These are phyloP conservation scores for Kwoniella newhampshirensis DNA, from an alignment of 768 basidiomycete species.

Conservation along the genomic window DNA sequence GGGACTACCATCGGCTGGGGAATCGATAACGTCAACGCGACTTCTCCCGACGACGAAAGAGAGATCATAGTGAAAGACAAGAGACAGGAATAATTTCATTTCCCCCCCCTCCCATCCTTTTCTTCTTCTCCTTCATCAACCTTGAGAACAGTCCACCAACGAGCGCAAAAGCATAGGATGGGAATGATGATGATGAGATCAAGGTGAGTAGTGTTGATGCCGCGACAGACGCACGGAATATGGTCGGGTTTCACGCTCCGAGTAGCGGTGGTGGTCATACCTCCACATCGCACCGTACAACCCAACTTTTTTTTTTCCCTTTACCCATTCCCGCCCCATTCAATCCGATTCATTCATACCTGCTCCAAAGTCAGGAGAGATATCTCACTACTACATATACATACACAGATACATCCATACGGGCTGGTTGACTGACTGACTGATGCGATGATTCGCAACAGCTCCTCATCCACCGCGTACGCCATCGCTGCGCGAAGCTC, in stretches of 20 bases:
- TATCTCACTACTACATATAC: too few species aligned
- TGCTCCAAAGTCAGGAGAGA: too few species aligned
- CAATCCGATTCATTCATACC: too few species aligned
- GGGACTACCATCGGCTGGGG: too few species aligned
- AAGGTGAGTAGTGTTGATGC: slow-evolving; percentile 9
- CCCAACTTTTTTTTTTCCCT: too few species aligned
- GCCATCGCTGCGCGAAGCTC: too few species aligned
- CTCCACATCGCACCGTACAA: slow-evolving; percentile 3
- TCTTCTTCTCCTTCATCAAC: neutral
- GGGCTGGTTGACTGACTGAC: too few species aligned
- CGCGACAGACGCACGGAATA: neutral
- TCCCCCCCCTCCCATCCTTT: neutral
- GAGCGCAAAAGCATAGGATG: too few species aligned
- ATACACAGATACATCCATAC: too few species aligned
- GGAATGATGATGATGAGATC: slow-evolving; percentile 22
- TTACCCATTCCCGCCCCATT: too few species aligned
- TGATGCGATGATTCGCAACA: too few species aligned
- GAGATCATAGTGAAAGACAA: too few species aligned
- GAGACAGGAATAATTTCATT: neutral
- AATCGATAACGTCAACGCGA: slow-evolving; percentile 5
- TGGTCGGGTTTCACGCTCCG: neutral
- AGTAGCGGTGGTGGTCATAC: neutral
- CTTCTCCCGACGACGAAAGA: slow-evolving; percentile 2
- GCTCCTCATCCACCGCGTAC: slow-evolving; percentile 1
- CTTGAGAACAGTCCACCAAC: neutral